Evolutionary conservation across 2,329 filamentous ascomycete species (phyloP), one percentile per base, ranked within the genome.

Genomic region (Cytospora piceicola): DNA sequence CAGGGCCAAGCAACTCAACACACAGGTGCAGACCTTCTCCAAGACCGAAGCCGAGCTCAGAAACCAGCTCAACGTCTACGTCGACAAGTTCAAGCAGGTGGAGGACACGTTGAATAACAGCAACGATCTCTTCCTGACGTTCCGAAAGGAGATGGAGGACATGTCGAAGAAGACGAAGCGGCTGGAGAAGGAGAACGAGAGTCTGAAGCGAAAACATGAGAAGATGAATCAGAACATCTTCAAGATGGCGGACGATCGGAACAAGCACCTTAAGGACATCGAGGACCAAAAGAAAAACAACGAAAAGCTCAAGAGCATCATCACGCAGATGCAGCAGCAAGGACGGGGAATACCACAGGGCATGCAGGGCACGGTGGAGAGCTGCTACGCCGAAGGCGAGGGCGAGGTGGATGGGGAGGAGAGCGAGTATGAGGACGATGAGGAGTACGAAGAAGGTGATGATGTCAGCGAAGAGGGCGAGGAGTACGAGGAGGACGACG

Each of bases 21-120:
- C 88, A 42, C 95, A 99, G 78, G 93, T 98, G 29, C 92, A 94
- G 71, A 96, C 93, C 2, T 97, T 98, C 76, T 95, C 93, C 42
- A 95, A 97, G 78, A 98, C 94, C 12, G 95, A 99, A 79, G 90
- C 92, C 20, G 94, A 98, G 78, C 84, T 99, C 63, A 85, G 95
- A 67, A 96, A 92, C 73, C 95, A 99, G 78, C 88, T 99, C 72
- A 98, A 97, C 77, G 94, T 97, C 72, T 99, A 99, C 73, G 94
- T 97, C 30, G 95, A 99, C 76, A 99, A 98, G 81, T 98, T 98
- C 81, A 98, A 98, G 82, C 95, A 99, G 91, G 94, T 98, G 76
- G 94, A 98, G 85, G 95, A 98, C 79, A 98, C 94, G 46, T 85
- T 98, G 60, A 98, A 97, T 80, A 98, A 97, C 76, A 97, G 93